These are phyloP conservation scores for Blastocystis sp. DNA, from an alignment of 352 stramenopile species.

Conservation along the genomic window DNA sequence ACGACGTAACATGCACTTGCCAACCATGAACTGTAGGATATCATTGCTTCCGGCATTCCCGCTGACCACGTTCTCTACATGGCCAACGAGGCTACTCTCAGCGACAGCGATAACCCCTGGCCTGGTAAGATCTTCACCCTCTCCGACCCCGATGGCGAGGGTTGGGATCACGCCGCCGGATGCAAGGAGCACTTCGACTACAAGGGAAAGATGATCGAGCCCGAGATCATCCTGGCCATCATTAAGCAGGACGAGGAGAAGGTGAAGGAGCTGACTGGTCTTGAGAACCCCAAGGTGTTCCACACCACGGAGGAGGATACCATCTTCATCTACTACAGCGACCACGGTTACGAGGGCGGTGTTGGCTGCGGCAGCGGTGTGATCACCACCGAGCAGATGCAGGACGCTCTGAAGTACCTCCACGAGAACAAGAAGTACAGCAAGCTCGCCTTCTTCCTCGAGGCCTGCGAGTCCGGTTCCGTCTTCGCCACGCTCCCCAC, in stretches of 20 bases:
- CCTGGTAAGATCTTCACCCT: constrained; percentile 17
- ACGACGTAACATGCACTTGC: background rate
- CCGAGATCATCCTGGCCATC: constrained; percentile 29
- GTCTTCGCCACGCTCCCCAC: constrained; percentile 85
- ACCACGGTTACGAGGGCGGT: constrained; percentile 24
- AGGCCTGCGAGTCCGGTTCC: constrained; percentile 87
- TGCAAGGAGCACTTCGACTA: constrained; percentile 45
- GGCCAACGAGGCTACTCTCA: background rate
- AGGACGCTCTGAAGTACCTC: constrained; percentile 78
- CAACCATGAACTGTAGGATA: constrained; percentile 22
- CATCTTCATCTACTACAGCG: constrained; percentile 48
- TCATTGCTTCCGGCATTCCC: constrained; percentile 34
- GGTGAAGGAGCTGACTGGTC: background rate
- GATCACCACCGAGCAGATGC: background rate
- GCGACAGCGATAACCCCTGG: constrained; percentile 4
- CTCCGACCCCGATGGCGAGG: constrained; percentile 3
- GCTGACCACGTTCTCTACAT: constrained; percentile 32
- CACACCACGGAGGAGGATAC: constrained; percentile 48
- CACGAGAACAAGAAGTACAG: constrained; percentile 84
- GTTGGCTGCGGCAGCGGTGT: background rate
- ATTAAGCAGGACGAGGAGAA: constrained; percentile 6
- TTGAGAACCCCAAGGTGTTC: constrained; percentile 58
- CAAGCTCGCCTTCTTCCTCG: constrained; percentile 76
- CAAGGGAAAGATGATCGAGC: background rate
- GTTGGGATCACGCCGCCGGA: background rate